Evolutionary conservation across 2,329 filamentous ascomycete genomes (phyloP), one percentile per base, ranked within the genome.

Genomic region (Fusarium gaditjirri): DNA sequence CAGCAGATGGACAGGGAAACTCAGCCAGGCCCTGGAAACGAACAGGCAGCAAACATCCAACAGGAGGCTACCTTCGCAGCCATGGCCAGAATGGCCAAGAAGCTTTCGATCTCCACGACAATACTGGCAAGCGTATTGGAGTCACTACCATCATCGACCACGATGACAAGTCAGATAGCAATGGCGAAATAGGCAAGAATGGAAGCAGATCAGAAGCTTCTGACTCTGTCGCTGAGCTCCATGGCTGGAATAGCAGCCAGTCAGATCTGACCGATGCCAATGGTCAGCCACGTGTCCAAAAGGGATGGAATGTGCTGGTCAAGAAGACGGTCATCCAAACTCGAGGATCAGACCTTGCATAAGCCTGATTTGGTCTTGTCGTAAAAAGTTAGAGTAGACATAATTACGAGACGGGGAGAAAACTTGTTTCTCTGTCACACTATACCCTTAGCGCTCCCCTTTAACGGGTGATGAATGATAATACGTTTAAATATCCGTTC

Each of bases 271-370:
- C 50, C 0, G 63, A 65, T 19, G 31, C 61, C 50, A n/a, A 62
- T 12, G 57, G 66, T 5, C 56, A 66, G 25, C 59, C 46, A 6
- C 58, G 58, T 9, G 16, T 47, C 8, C 52, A 49, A n/a, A 68
- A 61, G n/a, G 69, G 59, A 8, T 77, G 75, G 75, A 75, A 75
- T 35, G 72, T 77, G 12, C 68, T 68, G 21, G 75, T 76, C 8
- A 73, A 77, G 50, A 76, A 77, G 61, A 73, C 75, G 3, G 65
- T 77, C 19, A 47, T 76, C 17, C 75, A 77, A 49, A 76, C 75
- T 19, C 56, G 71, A 50, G 70, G 66, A 2, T 35, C 43, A 14
- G 63, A 60, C 8, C 21, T 68, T 9, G 63, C 39, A 21, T 68
- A 41, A 62, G 14, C 19, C 16, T 3, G 8, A 8, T 3, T 27